phyloP scores from a whole-genome alignment of 441 rosid species.

The Gossypium lobatum region DNA sequence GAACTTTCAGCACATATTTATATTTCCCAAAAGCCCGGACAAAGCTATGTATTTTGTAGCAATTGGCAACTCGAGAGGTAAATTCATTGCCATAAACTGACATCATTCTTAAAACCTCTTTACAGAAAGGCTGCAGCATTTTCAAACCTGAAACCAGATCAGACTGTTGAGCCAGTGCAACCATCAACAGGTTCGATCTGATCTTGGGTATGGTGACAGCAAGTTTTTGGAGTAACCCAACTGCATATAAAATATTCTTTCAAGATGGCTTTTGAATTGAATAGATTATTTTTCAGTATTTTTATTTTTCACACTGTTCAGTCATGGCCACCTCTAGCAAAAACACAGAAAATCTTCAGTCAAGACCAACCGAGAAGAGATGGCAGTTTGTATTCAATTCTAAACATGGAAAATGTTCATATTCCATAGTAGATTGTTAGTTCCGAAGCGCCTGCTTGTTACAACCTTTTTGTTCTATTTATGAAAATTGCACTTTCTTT shows the following conservation, averaged over 20 bases:
- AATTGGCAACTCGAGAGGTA: not conserved
- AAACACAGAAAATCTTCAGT: not conserved
- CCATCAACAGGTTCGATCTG: slow-evolving; percentile 16
- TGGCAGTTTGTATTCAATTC: not conserved
- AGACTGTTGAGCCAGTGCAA: slow-evolving; percentile 14
- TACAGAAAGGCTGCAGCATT: slow-evolving; percentile 9
- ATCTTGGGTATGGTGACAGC: slow-evolving; percentile 1
- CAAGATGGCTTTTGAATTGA: slow-evolving; percentile 4
- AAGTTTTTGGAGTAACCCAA: slow-evolving; percentile 24
- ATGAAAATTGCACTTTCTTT: not conserved
- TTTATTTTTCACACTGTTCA: not conserved
- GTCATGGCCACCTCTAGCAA: not conserved
- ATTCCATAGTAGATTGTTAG: not conserved
- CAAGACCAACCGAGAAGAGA: not conserved
- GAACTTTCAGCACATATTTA: not conserved
- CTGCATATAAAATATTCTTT: slow-evolving; percentile 16
- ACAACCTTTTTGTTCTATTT: not conserved
- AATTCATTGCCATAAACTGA: not conserved
- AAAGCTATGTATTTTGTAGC: not conserved
- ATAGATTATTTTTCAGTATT: not conserved
- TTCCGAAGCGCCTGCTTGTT: not conserved
- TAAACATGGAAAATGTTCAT: not conserved
- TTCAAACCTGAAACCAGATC: slow-evolving; percentile 19
- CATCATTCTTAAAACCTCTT: slow-evolving; percentile 7
- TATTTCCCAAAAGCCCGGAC: not conserved